Conservation (phyloP, 257 asterid genomes). For the Solanum neorickii region DNA sequence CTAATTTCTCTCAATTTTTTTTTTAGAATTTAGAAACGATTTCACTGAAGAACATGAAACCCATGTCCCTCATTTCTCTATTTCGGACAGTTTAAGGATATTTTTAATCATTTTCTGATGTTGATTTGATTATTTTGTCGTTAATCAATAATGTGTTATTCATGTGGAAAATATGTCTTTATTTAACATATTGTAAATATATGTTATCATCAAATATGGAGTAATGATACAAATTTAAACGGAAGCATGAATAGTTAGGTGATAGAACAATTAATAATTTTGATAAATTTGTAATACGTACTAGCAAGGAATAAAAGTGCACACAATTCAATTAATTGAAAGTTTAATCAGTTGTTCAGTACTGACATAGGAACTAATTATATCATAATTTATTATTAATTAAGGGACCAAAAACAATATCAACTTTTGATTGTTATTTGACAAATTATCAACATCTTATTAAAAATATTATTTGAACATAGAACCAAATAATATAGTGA, state of each 20-base stretch:
- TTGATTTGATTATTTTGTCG: not conserved
- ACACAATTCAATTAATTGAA: not conserved
- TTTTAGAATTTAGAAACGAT: too few relatives aligned
- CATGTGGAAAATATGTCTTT: not conserved
- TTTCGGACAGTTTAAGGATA: too few relatives aligned
- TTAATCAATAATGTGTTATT: not conserved
- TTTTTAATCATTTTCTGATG: too few relatives aligned
- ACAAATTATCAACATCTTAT: not conserved
- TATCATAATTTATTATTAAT: not conserved
- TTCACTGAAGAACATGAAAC: too few relatives aligned
- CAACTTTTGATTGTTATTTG: not conserved
- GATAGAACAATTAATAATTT: not conserved
- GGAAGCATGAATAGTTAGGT: not conserved
- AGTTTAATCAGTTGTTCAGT: not conserved
- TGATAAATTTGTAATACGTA: not conserved
- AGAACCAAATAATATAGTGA: not conserved
- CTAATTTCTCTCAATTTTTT: too few relatives aligned
- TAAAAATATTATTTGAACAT: too few relatives aligned
- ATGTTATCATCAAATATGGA: not conserved
- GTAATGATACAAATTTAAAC: not conserved
- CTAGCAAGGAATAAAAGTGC: not conserved
- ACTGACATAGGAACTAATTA: not conserved
- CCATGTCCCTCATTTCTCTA: too few relatives aligned
- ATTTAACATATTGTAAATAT: not conserved
- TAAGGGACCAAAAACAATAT: not conserved